phyloP scores from a whole-genome alignment of 2,329 filamentous ascomycete genomes.

The Penicillium italicum region DNA sequence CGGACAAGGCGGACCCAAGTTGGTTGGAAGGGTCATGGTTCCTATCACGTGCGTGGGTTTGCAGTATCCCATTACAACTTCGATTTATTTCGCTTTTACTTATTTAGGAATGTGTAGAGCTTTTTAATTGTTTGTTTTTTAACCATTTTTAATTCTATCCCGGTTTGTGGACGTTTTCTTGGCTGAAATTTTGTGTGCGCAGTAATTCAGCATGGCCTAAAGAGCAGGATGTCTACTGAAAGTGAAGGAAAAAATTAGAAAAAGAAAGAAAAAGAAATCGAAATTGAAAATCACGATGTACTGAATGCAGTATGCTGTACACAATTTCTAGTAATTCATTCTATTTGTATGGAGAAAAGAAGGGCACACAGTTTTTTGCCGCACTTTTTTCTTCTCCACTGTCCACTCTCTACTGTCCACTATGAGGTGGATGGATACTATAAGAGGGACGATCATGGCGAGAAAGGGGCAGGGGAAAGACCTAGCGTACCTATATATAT shows the following conservation, averaged over 20 bases:
- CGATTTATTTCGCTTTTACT: neutral
- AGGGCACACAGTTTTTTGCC: slow-evolving; percentile 16
- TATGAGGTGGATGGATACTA: slow-evolving; percentile 11
- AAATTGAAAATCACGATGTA: slow-evolving; percentile 4
- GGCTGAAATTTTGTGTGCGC: neutral
- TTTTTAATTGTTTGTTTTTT: neutral
- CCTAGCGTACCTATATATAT: neutral
- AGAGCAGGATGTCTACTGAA: neutral
- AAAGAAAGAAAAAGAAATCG: neutral
- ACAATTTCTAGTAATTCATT: neutral
- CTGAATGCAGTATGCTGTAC: neutral
- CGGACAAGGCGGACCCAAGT: slow-evolving; percentile 15
- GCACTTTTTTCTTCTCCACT: slow-evolving; percentile 9
- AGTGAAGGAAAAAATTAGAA: neutral
- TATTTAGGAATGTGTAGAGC: neutral
- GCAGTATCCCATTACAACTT: slow-evolving; percentile 14
- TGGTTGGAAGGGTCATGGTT: slow-evolving; percentile 26
- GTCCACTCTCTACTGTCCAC: slow-evolving; percentile 23
- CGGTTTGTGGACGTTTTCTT: neutral
- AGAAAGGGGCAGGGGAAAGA: slow-evolving; percentile 4
- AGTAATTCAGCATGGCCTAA: neutral
- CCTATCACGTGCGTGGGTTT: slow-evolving; percentile 36
- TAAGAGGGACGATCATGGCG: slow-evolving; percentile 21
- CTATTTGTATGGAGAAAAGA: slow-evolving; percentile 6
- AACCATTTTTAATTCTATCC: neutral